phyloP scores from a whole-genome alignment of 2,329 filamentous ascomycete genomes.

The Pseudodiploospora longispora region DNA sequence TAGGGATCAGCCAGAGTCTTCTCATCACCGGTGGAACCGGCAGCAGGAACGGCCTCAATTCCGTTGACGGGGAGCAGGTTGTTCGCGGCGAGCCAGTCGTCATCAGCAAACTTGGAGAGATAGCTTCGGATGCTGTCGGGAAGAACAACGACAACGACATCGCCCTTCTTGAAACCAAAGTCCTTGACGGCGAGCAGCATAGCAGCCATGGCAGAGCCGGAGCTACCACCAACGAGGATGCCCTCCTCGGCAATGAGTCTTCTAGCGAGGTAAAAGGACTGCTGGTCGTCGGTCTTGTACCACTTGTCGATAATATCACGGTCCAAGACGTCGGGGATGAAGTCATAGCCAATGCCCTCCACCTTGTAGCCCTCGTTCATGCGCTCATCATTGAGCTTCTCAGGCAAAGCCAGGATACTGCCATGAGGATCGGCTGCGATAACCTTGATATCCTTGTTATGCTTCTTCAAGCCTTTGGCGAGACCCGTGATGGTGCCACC shows the following conservation, averaged over 20 bases:
- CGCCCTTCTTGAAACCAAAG: slow-evolving; percentile 67
- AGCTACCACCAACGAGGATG: slow-evolving; percentile 85
- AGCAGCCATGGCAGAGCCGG: slow-evolving; percentile 83
- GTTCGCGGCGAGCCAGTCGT: slow-evolving; percentile 97
- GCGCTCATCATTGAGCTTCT: slow-evolving; percentile 68
- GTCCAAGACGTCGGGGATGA: slow-evolving; percentile 88
- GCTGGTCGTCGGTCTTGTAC: slow-evolving; percentile 95
- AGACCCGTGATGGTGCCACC: slow-evolving; percentile 93
- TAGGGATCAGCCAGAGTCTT: slow-evolving; percentile 57
- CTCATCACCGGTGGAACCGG: slow-evolving; percentile 25
- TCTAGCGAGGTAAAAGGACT: slow-evolving; percentile 86
- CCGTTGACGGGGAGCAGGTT: slow-evolving; percentile 65
- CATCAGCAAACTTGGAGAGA: slow-evolving; percentile 95
- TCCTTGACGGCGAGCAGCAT: slow-evolving; percentile 71
- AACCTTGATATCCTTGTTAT: slow-evolving; percentile 77
- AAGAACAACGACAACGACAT: slow-evolving; percentile 82
- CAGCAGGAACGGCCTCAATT: slow-evolving; percentile 38
- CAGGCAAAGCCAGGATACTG: slow-evolving; percentile 80
- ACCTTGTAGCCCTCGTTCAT: slow-evolving; percentile 90
- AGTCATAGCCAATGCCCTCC: slow-evolving; percentile 97
- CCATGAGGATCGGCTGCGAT: slow-evolving; percentile 89
- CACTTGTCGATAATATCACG: slow-evolving; percentile 76
- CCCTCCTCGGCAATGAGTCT: slow-evolving; percentile 91
- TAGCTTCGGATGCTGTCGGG: slow-evolving; percentile 97
- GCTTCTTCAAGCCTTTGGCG: slow-evolving; percentile 76